Evolutionary conservation across 2,329 filamentous ascomycete genomes (phyloP), one percentile per base, ranked within the genome.

Genomic region (Amylocarpus encephaloides): DNA sequence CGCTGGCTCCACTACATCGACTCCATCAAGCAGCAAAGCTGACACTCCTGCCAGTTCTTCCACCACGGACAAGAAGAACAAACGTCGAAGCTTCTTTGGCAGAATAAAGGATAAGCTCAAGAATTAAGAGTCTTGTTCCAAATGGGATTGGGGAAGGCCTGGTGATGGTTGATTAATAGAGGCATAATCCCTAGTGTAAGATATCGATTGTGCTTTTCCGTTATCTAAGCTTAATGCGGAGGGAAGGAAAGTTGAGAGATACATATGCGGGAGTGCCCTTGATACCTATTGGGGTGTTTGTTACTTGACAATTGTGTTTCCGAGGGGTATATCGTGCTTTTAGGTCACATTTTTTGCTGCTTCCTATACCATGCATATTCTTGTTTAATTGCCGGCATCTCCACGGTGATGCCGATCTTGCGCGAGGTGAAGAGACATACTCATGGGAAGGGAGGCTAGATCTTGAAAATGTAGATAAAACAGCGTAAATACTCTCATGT

Each of bases 51-150:
- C 60, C 7, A 56, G 46, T 45, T 41, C 60, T 7, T 42, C 56
- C 36, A 43, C 58, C 22, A 45, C 55, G 41, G 60, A 62, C 12
- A 67, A 67, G 60, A 69, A 67, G 56, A 65, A 66, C 57, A 69
- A 68, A 56, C 61, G 67, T 12, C 52, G 43, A 7, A 67, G 66
- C 56, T 55, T 69, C 46, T 66, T 70, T 35, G 66, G 67, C 30
- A 73, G 70, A 62, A 56, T 80, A 49, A 78, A 78, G 70, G 75
- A 75, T 57, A 79, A 77, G 66, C 67, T 79, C 34, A 63, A 62
- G 50, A 32, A 46, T 22, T 55, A 60, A 49, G 43, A 29, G 42
- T 40, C 12, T 19, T 39, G 35, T 13, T 34, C 10, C 13, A 30
- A 39, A 53, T 42, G 26, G 41, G 35, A 7, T 19, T 43, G 41